phyloP scores from a whole-genome alignment of 106 monocot species.

The Cymbidium sinense region DNA sequence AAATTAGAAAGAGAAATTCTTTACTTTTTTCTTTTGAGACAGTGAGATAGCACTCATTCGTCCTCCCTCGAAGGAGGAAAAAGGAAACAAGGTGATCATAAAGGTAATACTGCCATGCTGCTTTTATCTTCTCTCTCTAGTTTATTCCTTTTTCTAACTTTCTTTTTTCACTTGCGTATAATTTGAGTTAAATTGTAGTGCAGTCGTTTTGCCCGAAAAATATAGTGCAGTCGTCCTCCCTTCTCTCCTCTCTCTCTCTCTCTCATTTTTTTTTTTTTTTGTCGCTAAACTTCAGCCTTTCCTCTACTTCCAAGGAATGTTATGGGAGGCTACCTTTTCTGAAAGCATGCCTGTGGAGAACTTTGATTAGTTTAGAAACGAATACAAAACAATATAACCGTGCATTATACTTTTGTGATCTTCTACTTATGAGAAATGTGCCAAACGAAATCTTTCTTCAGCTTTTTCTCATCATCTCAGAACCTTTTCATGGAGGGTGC shows the following conservation, averaged over 20 bases:
- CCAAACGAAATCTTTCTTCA: conserved; percentile 2
- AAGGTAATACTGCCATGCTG: conserved; percentile 3
- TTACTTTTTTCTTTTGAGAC: conserved; percentile 1
- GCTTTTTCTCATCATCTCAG: conserved; percentile 5
- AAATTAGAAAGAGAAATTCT: background rate
- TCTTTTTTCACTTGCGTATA: background rate
- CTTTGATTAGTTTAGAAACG: conserved; percentile 5
- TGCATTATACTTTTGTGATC: background rate
- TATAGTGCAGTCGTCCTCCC: too few relatives aligned
- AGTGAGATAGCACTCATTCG: background rate
- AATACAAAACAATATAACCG: background rate
- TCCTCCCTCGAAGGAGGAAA: background rate
- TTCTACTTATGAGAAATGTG: background rate
- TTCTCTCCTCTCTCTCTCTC: too few relatives aligned
- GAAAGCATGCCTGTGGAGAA: background rate
- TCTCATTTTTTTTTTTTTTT: background rate
- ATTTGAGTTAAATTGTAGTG: background rate
- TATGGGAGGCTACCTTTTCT: background rate
- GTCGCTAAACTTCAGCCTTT: background rate
- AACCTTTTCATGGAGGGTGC: conserved; percentile 8
- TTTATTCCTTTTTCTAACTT: background rate
- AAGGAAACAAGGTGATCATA: background rate
- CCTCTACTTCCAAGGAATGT: conserved; percentile 4
- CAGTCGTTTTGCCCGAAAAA: too few relatives aligned
- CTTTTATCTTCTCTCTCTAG: conserved; percentile 1